Conservation (phyloP, 768 basidiomycete species). For the Daedalea quercina region DNA sequence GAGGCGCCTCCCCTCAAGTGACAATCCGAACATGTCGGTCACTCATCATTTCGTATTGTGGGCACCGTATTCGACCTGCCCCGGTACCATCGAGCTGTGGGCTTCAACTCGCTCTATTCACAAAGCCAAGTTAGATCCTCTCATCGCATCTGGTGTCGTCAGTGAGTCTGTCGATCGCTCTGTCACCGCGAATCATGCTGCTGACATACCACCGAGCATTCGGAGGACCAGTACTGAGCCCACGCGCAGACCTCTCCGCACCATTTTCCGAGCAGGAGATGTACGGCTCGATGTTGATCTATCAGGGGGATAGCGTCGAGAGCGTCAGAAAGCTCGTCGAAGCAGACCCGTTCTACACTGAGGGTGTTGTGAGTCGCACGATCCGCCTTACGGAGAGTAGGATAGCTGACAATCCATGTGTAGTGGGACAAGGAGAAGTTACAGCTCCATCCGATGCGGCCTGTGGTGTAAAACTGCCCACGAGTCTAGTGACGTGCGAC, state of each 20-base stretch:
- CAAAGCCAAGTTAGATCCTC: slow-evolving; percentile 36
- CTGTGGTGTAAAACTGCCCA: neutral
- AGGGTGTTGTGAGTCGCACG: slow-evolving; percentile 32
- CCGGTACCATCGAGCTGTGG: slow-evolving; percentile 48
- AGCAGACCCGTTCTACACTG: slow-evolving; percentile 34
- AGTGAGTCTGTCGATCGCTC: slow-evolving; percentile 32
- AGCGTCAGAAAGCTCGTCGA: slow-evolving; percentile 33
- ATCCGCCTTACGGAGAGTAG: too few relatives aligned
- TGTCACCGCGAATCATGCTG: neutral
- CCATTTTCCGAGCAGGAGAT: slow-evolving; percentile 41
- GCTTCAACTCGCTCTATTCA: slow-evolving; percentile 49
- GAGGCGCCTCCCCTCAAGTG: too few relatives aligned
- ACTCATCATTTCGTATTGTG: slow-evolving; percentile 46
- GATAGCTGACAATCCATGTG: too few relatives aligned
- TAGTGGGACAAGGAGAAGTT: slow-evolving; percentile 56
- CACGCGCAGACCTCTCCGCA: slow-evolving; percentile 43
- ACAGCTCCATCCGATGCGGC: slow-evolving; percentile 24
- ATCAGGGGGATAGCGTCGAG: slow-evolving; percentile 46
- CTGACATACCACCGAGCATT: neutral
- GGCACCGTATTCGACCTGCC: slow-evolving; percentile 58
- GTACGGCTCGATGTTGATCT: slow-evolving; percentile 50
- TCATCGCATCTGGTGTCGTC: slow-evolving; percentile 37
- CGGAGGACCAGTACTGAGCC: slow-evolving; percentile 50
- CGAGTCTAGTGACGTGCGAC: neutral
- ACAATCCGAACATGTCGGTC: neutral